Evolutionary conservation across 352 stramenopile genomes (phyloP).

Genomic region (Pythium aristosporum): DNA sequence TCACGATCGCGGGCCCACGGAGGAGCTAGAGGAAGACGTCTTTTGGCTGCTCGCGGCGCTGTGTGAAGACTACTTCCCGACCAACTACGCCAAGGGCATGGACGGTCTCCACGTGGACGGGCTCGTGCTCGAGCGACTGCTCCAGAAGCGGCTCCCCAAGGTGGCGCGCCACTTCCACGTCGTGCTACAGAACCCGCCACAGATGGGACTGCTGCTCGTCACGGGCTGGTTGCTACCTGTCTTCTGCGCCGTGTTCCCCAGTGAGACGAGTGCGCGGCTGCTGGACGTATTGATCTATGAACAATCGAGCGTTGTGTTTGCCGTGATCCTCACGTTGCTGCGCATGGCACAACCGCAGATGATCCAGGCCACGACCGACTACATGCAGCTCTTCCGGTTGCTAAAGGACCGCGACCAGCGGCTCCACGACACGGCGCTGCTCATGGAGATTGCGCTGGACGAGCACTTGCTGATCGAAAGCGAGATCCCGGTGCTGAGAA

Average conservation of each 20-base stretch:
- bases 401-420: slow-evolving; percentile 59
- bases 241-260: slow-evolving; percentile 66
- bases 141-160: slow-evolving; percentile 50
- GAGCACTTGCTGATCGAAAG: slow-evolving; percentile 42
- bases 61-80: slow-evolving; percentile 59
- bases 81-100: slow-evolving; percentile 70
- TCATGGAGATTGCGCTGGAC: slow-evolving; percentile 56
- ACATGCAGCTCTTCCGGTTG: slow-evolving; percentile 64
- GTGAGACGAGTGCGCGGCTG: slow-evolving; percentile 58
- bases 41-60: slow-evolving; percentile 64
- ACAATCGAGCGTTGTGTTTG: slow-evolving; percentile 49
- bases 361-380: slow-evolving; percentile 54
- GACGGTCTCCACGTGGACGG: slow-evolving; percentile 55
- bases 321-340: slow-evolving; percentile 52
- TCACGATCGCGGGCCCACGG: slow-evolving; percentile 9
- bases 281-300: slow-evolving; percentile 64
- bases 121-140: slow-evolving; percentile 48
- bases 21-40: slow-evolving; percentile 38
- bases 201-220: slow-evolving; percentile 58
- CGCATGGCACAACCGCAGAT: slow-evolving; percentile 55
- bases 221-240: slow-evolving; percentile 69
- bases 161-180: slow-evolving; percentile 55
- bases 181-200: slow-evolving; percentile 40
- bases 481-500: slow-evolving; percentile 27
- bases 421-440: slow-evolving; percentile 54